Percentiles rank a stretch among this genome's conserved stretches.
Conservation (phyloP, 2,329 filamentous ascomycete species). For the Simplicillium sp. region DNA sequence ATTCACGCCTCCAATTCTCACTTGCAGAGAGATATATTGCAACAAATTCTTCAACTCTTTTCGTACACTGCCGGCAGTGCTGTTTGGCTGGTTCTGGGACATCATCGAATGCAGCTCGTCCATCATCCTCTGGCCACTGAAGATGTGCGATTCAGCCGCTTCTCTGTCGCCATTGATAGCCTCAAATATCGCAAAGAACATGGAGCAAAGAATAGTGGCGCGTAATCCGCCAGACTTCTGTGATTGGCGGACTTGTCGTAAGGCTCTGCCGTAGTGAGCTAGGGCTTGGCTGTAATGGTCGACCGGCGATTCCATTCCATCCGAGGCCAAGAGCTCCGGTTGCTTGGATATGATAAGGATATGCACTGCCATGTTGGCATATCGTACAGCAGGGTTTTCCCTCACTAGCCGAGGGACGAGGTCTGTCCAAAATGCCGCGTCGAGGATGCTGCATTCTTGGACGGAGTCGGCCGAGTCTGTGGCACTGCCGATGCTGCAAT, state of each 20-base stretch:
- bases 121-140: conserved; percentile 25
- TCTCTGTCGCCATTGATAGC: conserved; percentile 23
- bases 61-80: conserved; percentile 4
- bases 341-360: conserved; percentile 18
- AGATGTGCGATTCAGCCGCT: conserved; percentile 24
- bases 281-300: conserved; percentile 21
- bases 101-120: conserved; percentile 17
- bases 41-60: conserved; percentile 11
- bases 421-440: conserved; percentile 22
- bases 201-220: conserved; percentile 22
- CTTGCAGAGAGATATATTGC: conserved; percentile 12
- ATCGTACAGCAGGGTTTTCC: conserved; percentile 21
- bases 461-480: neutral
- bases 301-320: conserved; percentile 4
- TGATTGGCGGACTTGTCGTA: conserved; percentile 16
- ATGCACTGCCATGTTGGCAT: conserved; percentile 27
- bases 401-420: conserved; percentile 23
- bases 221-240: conserved; percentile 10
- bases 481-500: neutral
- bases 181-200: conserved; percentile 28
- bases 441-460: conserved; percentile 15
- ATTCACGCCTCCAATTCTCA: conserved; percentile 4
- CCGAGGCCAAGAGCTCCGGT: conserved; percentile 6
- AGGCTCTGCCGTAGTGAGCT: conserved; percentile 21
- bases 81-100: neutral